Evolutionary conservation across 768 basidiomycete genomes (phyloP).

Genomic region (Rhizopogon sp.): DNA sequence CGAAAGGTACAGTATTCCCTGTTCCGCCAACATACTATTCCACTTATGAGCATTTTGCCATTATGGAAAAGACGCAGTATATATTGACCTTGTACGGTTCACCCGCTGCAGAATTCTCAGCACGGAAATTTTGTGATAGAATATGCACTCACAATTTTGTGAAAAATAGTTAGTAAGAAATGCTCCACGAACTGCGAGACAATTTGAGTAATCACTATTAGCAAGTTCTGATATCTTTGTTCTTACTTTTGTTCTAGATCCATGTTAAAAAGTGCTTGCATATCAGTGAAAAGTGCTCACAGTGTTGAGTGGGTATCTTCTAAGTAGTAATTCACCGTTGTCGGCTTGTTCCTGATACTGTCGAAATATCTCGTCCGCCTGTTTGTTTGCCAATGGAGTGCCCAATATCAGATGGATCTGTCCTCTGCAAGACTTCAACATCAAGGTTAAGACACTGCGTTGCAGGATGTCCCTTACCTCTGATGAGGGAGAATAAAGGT

Average conservation of each 20-base stretch:
- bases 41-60: slow-evolving; percentile 5
- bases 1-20: slow-evolving; percentile 65
- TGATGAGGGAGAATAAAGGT: slow-evolving; percentile 46
- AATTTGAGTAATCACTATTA: slow-evolving; percentile 1
- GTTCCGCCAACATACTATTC: slow-evolving; percentile 73
- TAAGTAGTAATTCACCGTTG: slow-evolving; percentile 51
- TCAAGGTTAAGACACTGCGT: not conserved
- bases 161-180: slow-evolving; percentile 81
- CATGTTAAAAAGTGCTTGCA: slow-evolving; percentile 7
- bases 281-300: slow-evolving; percentile 34
- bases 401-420: slow-evolving; percentile 52
- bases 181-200: slow-evolving; percentile 53
- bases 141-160: slow-evolving; percentile 62
- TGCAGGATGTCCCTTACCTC: slow-evolving; percentile 28
- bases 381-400: slow-evolving; percentile 29
- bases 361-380: slow-evolving; percentile 53
- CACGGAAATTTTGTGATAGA: not conserved
- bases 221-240: not conserved
- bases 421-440: slow-evolving; percentile 35
- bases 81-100: slow-evolving; percentile 66
- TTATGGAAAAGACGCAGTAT: not conserved
- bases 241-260: slow-evolving; percentile 63
- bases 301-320: slow-evolving; percentile 65
- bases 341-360: slow-evolving; percentile 65
- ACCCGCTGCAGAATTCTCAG: slow-evolving; percentile 45